Percentiles rank a stretch among this genome's conserved stretches.
phyloP scores from a whole-genome alignment of 257 asterid genomes.

The Solanum clarkiae region DNA sequence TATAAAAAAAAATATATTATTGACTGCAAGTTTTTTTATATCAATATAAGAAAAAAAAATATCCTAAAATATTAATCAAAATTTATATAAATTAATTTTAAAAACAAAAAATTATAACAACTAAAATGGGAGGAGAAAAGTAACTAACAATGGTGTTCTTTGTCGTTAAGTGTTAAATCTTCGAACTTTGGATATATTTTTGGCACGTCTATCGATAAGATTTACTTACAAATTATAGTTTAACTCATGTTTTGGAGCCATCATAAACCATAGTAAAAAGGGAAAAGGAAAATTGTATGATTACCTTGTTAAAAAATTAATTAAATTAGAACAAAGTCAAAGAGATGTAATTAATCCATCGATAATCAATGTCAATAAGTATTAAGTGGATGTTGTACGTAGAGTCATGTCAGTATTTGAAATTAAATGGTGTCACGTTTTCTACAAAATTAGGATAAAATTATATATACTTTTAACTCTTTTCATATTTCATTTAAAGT shows the following conservation, averaged over 20 bases:
- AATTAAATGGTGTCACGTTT: not conserved
- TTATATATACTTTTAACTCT: not conserved
- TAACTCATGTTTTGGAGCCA: not conserved
- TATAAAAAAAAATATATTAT: no score
- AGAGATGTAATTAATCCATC: not conserved
- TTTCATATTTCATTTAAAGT: not conserved
- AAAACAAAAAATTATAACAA: no score
- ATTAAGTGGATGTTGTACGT: not conserved
- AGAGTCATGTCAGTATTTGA: not conserved
- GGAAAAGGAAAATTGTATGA: not conserved
- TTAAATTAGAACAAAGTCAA: not conserved
- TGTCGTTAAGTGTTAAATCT: no score
- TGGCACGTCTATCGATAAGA: not conserved
- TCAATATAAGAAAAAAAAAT: no score
- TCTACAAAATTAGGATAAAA: not conserved
- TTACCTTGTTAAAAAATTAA: not conserved
- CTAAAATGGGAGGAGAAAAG: accelerated
- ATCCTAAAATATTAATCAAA: no score
- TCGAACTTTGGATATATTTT: not conserved
- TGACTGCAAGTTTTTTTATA: no score
- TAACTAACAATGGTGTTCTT: no score
- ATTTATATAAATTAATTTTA: no score
- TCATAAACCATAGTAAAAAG: not conserved
- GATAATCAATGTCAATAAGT: not conserved
- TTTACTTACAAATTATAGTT: not conserved